These are phyloP conservation scores for Komagataella ulmi DNA, from an alignment of 805 yeast species.

Conservation along the genomic window DNA sequence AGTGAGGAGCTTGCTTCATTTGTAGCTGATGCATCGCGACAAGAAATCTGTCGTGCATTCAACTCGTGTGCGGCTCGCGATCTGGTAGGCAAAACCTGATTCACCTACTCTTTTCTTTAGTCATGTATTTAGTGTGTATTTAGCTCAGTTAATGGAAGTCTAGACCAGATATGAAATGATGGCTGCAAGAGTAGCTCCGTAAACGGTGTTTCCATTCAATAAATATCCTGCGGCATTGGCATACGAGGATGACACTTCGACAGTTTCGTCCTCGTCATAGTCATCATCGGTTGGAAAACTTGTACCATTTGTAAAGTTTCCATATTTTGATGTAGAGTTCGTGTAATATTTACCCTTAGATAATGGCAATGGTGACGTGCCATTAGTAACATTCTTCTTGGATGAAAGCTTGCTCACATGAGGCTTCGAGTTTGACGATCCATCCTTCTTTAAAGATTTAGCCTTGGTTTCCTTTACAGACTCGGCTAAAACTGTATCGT, in stretches of 20 bases:
- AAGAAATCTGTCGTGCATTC: background rate
- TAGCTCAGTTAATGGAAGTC: background rate
- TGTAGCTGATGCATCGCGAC: background rate
- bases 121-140: background rate
- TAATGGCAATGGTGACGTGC: background rate
- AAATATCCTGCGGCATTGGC: background rate
- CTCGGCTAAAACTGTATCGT: conserved; percentile 1
- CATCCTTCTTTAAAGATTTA: background rate
- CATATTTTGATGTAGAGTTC: background rate
- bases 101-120: background rate
- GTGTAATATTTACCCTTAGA: background rate
- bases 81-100: background rate
- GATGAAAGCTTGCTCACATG: background rate
- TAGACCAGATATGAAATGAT: background rate
- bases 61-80: background rate
- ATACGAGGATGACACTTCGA: background rate
- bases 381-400: background rate
- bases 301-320: background rate
- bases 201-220: background rate
- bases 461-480: background rate
- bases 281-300: background rate
- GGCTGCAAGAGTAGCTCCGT: background rate
- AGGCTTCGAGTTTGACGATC: background rate
- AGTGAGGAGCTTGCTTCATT: background rate
- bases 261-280: background rate